Evolutionary conservation across 2,329 filamentous ascomycete species (phyloP).

Genomic region (Fusarium abutilonis): DNA sequence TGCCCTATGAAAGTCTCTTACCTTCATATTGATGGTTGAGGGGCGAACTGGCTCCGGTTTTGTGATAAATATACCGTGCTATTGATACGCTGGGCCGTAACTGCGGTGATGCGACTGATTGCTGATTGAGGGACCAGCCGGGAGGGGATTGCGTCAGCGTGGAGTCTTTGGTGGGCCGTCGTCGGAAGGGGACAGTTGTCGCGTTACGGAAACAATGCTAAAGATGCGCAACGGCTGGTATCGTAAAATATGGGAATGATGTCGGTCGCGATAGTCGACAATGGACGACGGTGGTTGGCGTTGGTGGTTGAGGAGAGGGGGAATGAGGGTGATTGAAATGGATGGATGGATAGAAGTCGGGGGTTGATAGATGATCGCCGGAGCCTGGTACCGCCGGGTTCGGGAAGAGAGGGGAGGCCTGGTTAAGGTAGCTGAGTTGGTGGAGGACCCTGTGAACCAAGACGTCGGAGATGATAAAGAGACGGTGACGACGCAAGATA

Average conservation of each 20-base stretch:
- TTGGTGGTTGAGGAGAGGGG: constrained; percentile 24
- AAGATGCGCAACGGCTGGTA: neutral
- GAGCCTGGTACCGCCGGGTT: constrained; percentile 30
- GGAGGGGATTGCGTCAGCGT: constrained; percentile 48
- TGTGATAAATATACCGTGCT: constrained; percentile 9
- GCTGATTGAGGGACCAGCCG: constrained; percentile 22
- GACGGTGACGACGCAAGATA: constrained; percentile 4
- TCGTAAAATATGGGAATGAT: constrained; percentile 7
- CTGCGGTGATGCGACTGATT: constrained; percentile 28
- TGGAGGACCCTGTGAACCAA: constrained; percentile 31
- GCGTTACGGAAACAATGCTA: constrained; percentile 32
- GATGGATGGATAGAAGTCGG: constrained; percentile 29
- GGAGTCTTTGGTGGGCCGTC: constrained; percentile 42
- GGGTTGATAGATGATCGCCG: constrained; percentile 33
- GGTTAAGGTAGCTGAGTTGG: too few species aligned
- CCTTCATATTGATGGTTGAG: constrained; percentile 51
- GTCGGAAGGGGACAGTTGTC: constrained; percentile 32
- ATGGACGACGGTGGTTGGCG: constrained; percentile 14
- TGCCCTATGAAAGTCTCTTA: constrained; percentile 32
- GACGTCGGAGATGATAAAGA: constrained; percentile 19
- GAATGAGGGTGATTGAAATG: constrained; percentile 11
- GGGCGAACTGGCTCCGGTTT: constrained; percentile 3
- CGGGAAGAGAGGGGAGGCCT: constrained; percentile 21
- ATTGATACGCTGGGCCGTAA: constrained; percentile 17
- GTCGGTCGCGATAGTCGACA: constrained; percentile 18